A percentile compares a stretch with the other conserved stretches of the same genome.
phyloP scores from a whole-genome alignment of 1,284 basidiomycete species.

The Rhodotorula sp. region DNA sequence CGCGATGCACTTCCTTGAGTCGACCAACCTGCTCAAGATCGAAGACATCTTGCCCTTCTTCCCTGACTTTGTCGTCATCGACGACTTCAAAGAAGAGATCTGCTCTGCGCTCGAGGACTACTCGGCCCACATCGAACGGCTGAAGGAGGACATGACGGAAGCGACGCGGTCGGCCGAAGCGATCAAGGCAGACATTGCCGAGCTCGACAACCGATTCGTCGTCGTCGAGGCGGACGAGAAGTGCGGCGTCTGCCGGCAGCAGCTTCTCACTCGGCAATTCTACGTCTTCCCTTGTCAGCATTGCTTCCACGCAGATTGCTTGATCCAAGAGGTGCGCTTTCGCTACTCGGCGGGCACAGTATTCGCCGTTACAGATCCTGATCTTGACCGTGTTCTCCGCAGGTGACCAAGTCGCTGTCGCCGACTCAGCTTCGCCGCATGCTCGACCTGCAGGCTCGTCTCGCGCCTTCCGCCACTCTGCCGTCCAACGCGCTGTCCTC shows the following conservation, averaged over 20 bases:
- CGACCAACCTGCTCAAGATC: slow-evolving; percentile 91
- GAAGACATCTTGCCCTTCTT: slow-evolving; percentile 99
- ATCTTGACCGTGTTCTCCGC: slow-evolving; percentile 7
- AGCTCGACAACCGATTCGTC: slow-evolving; percentile 85
- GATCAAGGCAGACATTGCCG: slow-evolving; percentile 87
- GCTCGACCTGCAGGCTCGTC: slow-evolving; percentile 75
- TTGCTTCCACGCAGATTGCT: slow-evolving; percentile 81
- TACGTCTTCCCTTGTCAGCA: slow-evolving; percentile 95
- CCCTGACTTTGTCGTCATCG: slow-evolving; percentile 98
- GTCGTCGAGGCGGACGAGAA: slow-evolving; percentile 84
- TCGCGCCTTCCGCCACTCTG: slow-evolving; percentile 55
- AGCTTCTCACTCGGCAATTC: slow-evolving; percentile 83
- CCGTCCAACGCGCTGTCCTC: not conserved
- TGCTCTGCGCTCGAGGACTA: slow-evolving; percentile 94
- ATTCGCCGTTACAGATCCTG: not conserved
- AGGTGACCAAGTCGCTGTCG: slow-evolving; percentile 89
- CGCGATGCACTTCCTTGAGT: slow-evolving; percentile 93
- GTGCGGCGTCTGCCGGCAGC: slow-evolving; percentile 75
- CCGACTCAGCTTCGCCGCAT: slow-evolving; percentile 76
- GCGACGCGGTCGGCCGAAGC: slow-evolving; percentile 87
- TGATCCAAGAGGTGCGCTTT: slow-evolving; percentile 76
- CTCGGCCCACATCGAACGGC: slow-evolving; percentile 80
- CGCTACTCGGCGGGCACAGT: no score
- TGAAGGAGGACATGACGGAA: slow-evolving; percentile 95
- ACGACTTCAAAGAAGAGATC: slow-evolving; percentile 99